Evolutionary conservation across 768 basidiomycete species (phyloP).

Genomic region (Pulveroboletus frians): DNA sequence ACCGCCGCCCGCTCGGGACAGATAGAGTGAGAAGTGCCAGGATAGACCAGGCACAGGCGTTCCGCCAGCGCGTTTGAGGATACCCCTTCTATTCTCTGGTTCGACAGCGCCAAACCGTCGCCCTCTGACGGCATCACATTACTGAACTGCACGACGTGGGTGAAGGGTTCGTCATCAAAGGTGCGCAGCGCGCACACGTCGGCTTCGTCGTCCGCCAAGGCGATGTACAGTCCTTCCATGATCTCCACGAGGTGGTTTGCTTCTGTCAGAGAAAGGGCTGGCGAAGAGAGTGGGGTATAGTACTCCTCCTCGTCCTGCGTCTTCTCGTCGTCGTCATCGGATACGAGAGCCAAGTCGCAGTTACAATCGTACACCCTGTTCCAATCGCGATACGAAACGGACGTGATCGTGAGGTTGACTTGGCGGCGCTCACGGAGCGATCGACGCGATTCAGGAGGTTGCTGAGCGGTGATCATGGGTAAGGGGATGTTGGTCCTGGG

Average conservation of each 20-base stretch:
- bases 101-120: not conserved
- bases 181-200: constrained; percentile 9
- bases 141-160: constrained; percentile 18
- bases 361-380: not conserved
- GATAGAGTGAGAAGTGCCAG: not conserved
- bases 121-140: not conserved
- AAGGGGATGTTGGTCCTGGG: not conserved
- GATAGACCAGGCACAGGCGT: not conserved
- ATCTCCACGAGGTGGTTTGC: constrained; percentile 11
- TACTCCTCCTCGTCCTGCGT: not conserved
- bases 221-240: constrained; percentile 14
- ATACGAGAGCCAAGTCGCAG: not conserved
- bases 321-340: constrained; percentile 1
- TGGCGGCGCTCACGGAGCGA: constrained; percentile 11
- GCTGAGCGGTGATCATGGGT: not conserved
- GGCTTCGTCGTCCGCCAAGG: constrained; percentile 11
- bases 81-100: not conserved
- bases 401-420: constrained; percentile 3
- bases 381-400: constrained; percentile 7
- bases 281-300: not conserved
- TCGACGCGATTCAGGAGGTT: not conserved
- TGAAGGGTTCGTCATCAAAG: constrained; percentile 11
- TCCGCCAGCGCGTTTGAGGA: not conserved
- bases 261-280: not conserved
- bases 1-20: constrained; percentile 19